These are phyloP conservation scores for Dipodascus geniculatus DNA, from an alignment of 805 yeast species.

Conservation along the genomic window DNA sequence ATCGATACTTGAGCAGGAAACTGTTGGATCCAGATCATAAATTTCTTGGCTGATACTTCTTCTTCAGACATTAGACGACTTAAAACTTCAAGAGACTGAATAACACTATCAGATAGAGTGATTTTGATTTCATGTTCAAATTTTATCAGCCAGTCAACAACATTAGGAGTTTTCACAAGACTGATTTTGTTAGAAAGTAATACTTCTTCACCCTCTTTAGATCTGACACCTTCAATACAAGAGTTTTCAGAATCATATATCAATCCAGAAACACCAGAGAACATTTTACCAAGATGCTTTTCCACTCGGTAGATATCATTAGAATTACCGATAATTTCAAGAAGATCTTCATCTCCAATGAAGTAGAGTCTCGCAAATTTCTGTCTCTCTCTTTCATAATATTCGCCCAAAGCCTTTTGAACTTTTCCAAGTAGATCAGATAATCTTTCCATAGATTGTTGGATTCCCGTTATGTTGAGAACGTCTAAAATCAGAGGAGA, in stretches of 20 bases:
- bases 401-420: slow-evolving; percentile 58
- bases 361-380: slow-evolving; percentile 74
- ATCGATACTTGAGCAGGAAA: slow-evolving; percentile 47
- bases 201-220: slow-evolving; percentile 58
- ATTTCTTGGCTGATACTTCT: slow-evolving; percentile 6
- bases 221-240: slow-evolving; percentile 35
- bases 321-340: slow-evolving; percentile 68
- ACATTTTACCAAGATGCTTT: slow-evolving; percentile 58
- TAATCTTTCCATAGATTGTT: slow-evolving; percentile 35
- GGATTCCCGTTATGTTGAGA: slow-evolving; percentile 38
- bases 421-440: slow-evolving; percentile 47
- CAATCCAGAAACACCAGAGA: slow-evolving; percentile 46
- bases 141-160: slow-evolving; percentile 50
- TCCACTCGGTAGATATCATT: slow-evolving; percentile 36
- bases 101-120: slow-evolving; percentile 33
- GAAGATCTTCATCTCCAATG: slow-evolving; percentile 79
- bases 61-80: slow-evolving; percentile 7
- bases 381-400: slow-evolving; percentile 68
- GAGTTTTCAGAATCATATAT: slow-evolving; percentile 25
- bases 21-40: slow-evolving; percentile 27
- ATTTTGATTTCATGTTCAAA: slow-evolving; percentile 43
- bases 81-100: slow-evolving; percentile 24
- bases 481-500: slow-evolving; percentile 43
- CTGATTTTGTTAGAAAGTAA: slow-evolving; percentile 30
- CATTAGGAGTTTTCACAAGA: slow-evolving; percentile 29